Evolutionary conservation across 2,329 filamentous ascomycete species (phyloP).

Genomic region (Arthrinium puccinioides): DNA sequence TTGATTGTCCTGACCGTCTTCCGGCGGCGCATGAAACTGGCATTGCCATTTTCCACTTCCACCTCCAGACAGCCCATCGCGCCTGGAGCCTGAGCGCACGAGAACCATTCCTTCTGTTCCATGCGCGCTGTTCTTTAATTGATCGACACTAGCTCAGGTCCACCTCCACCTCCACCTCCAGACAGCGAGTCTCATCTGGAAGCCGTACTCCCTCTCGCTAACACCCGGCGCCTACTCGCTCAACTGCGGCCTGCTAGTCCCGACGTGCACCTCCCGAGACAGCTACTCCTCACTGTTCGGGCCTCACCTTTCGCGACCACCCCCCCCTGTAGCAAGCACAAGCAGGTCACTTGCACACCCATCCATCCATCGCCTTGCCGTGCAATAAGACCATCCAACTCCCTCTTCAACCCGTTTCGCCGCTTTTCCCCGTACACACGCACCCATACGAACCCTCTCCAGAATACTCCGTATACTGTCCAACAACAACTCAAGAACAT

Average conservation of each 20-base stretch:
- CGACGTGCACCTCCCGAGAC: constrained; percentile 19
- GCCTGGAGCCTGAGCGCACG: constrained; percentile 18
- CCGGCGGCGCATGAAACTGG: neutral
- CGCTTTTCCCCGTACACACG: too few relatives aligned
- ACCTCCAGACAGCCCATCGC: constrained; percentile 6
- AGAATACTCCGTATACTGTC: too few relatives aligned
- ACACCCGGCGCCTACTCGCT: constrained; percentile 16
- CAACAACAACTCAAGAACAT: too few relatives aligned
- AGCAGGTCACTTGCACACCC: neutral
- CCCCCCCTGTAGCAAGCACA: constrained; percentile 8
- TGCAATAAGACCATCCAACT: constrained; percentile 25
- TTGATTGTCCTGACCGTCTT: neutral
- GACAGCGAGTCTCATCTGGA: neutral
- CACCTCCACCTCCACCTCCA: neutral
- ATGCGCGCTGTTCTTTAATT: constrained; percentile 1
- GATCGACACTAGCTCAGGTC: too few relatives aligned
- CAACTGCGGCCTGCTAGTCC: constrained; percentile 16
- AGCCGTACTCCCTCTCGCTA: constrained; percentile 11
- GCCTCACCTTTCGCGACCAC: constrained; percentile 20
- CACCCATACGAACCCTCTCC: too few relatives aligned
- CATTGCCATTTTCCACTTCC: neutral
- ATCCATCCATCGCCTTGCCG: neutral
- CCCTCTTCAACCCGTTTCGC: constrained; percentile 19
- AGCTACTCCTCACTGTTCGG: constrained; percentile 11
- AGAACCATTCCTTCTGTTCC: constrained; percentile 8